Conservation (phyloP, 371 early-diverging fungal genomes). For the Circinella umbellata region DNA sequence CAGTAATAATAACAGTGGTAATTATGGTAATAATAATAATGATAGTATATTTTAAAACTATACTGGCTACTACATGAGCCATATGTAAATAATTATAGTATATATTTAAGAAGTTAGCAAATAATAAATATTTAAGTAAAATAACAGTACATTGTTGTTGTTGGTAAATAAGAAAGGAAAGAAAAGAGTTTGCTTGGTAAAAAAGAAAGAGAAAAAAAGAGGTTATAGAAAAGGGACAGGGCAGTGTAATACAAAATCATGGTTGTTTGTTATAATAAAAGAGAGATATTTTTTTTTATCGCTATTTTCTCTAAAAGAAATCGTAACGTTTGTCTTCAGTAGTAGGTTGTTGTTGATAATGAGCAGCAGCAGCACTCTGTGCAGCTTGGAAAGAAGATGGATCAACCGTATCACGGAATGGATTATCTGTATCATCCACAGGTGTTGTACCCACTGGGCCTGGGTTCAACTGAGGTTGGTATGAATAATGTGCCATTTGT, state of each 20-base stretch:
- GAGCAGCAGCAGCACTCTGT: conserved; percentile 14
- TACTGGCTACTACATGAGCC: too few species aligned
- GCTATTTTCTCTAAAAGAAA: conserved; percentile 2
- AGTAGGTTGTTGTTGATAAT: conserved; percentile 12
- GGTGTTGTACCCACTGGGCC: conserved; percentile 11
- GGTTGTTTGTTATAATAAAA: background rate
- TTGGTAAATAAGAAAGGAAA: background rate
- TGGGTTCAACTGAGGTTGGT: conserved; percentile 12
- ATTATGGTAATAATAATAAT: background rate
- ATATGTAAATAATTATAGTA: conserved; percentile 1
- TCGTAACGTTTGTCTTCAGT: conserved; percentile 8
- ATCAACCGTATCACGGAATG: conserved; percentile 16
- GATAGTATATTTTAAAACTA: background rate
- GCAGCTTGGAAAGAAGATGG: conserved; percentile 16
- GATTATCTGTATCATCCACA: conserved; percentile 1
- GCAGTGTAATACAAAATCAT: background rate
- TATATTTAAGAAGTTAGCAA: background rate
- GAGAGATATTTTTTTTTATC: background rate
- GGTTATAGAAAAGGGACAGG: background rate
- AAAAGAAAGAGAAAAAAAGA: too few species aligned
- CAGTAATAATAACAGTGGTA: too few species aligned
- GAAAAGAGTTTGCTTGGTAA: background rate
- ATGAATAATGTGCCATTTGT: conserved; percentile 8
- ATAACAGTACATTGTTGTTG: background rate
- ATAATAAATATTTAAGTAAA: background rate